These are phyloP conservation scores for Fragosphaeria purpurea DNA, from an alignment of 2,329 filamentous ascomycete species.

Conservation along the genomic window DNA sequence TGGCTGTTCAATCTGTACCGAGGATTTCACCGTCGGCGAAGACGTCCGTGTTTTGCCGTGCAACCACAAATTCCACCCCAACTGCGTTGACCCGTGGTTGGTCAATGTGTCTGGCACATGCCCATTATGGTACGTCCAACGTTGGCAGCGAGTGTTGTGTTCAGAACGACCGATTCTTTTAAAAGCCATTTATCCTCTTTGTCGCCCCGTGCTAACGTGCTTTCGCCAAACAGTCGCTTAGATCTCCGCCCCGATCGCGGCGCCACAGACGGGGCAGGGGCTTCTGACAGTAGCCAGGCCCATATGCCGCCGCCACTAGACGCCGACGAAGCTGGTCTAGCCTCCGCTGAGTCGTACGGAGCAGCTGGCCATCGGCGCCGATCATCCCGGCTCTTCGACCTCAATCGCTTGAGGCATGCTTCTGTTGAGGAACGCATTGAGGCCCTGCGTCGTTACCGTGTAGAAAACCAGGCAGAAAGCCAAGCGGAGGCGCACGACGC, in stretches of 20 bases:
- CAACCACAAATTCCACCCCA: constrained; percentile 57
- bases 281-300: constrained; percentile 14
- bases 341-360: constrained; percentile 20
- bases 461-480: constrained; percentile 25
- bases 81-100: constrained; percentile 60
- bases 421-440: constrained; percentile 53
- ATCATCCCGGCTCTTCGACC: constrained; percentile 43
- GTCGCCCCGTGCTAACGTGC: not conserved
- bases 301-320: constrained; percentile 31
- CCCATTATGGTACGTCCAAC: constrained; percentile 50
- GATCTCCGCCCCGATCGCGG: constrained; percentile 34
- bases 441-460: constrained; percentile 40
- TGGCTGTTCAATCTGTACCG: constrained; percentile 59
- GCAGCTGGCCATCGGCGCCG: constrained; percentile 23
- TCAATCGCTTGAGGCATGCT: constrained; percentile 48
- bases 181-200: not conserved
- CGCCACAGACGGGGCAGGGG: constrained; percentile 11
- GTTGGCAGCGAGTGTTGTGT: not conserved
- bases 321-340: constrained; percentile 24
- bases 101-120: constrained; percentile 61
- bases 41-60: constrained; percentile 60
- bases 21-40: constrained; percentile 56
- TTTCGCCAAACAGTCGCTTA: constrained; percentile 33
- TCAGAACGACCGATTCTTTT: not conserved
- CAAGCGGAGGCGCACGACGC: not conserved